These are phyloP conservation scores for Pleurotus giganteus DNA, from an alignment of 768 basidiomycete genomes.

Conservation along the genomic window DNA sequence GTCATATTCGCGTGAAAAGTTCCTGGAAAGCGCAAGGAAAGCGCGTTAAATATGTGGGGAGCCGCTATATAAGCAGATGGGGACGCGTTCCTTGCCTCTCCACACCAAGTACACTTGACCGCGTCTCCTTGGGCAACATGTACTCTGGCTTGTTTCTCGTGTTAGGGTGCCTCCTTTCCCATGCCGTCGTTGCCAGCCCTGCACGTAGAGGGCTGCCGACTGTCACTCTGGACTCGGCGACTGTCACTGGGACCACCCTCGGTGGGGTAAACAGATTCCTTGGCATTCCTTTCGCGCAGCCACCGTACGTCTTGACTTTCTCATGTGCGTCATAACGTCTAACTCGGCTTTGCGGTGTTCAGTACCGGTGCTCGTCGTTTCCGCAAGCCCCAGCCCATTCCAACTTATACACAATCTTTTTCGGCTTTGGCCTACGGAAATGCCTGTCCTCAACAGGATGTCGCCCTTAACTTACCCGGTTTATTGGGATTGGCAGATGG, in stretches of 20 bases:
- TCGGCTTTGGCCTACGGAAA: not conserved
- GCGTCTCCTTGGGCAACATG: not conserved
- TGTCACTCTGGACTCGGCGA: not conserved
- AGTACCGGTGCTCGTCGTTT: not conserved
- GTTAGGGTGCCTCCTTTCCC: not conserved
- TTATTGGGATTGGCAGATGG: slow-evolving; percentile 25
- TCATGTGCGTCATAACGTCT: not conserved
- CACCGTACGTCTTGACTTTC: not conserved
- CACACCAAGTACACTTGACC: not conserved
- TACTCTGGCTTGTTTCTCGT: not conserved
- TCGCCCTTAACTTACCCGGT: slow-evolving; percentile 22
- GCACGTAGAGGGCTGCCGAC: not conserved
- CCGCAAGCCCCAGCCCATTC: not conserved
- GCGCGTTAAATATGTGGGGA: too few species aligned
- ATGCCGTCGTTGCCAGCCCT: not conserved
- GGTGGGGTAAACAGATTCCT: not conserved
- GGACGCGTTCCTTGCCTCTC: not conserved
- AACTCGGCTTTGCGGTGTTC: not conserved
- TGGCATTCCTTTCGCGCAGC: not conserved
- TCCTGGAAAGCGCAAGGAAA: too few species aligned
- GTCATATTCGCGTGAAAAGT: too few species aligned
- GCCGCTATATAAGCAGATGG: too few species aligned
- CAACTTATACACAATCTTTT: not conserved
- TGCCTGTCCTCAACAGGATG: not conserved
- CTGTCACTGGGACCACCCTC: not conserved